Evolutionary conservation across 1,284 basidiomycete species (phyloP), one percentile per base, ranked within the genome.

Genomic region (Pterulicium gracile): DNA sequence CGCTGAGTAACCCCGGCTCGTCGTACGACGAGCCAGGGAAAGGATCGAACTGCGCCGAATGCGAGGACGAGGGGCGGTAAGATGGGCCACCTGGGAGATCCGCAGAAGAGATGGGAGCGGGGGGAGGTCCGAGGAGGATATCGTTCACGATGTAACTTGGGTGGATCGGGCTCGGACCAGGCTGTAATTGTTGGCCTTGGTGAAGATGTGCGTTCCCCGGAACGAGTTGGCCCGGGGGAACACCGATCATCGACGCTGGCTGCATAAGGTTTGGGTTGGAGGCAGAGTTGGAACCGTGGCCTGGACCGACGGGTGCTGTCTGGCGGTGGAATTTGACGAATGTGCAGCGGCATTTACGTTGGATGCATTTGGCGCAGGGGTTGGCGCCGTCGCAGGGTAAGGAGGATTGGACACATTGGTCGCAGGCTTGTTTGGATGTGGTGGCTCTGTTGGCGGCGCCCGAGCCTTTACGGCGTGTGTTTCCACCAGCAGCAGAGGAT

Each of bases 261-360:
- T 3, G 52, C 18, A 42, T 49, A 12, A 47, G 24, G 15, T 35
- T 10, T 43, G 48, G n/a, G 15, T 48, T 17, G 20, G 48, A 10
- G 23, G 32, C 39, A 43, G 47, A 61, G 20, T 58, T 60, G 12
- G 65, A 59, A 17, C 65, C 59, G 49, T 77, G 83, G 14, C 82
- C 83, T 14, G 83, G 82, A 4, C 83, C 83, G 4, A 73, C 69
- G 15, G 84, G 82, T 0, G 82, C 83, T 0, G 84, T 85, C 55
- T 87, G 85, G n/a, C 81, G 75, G 57, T 85, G 82, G 55, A 88
- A 87, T 57, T 91, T 90, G 64, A 87, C 79, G 59, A 83, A 92
- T 0, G 86, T 88, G 64, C 89, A 93, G 2, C 79, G 71, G 49
- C 71, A 73, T 58, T 87, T 87, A 42, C 84, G 77, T 52, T 81